phyloP scores from a whole-genome alignment of 1,139 yeast species.

The Zygosaccharomyces sapae region DNA sequence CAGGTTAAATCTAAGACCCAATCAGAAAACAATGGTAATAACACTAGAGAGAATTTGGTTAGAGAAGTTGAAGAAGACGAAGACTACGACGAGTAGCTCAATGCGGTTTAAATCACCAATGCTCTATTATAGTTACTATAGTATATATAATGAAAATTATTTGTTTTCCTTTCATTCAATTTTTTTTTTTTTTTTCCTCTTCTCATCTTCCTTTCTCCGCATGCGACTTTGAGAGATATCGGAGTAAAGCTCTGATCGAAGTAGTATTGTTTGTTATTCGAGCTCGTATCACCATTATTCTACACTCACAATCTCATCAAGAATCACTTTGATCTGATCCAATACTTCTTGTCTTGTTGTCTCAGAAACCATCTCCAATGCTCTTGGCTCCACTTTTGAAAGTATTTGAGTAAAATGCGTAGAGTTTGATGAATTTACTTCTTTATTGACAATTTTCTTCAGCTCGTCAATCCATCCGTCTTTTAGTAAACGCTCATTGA shows the following conservation, averaged over 20 bases:
- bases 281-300: no score
- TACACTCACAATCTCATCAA: conserved; percentile 45
- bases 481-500: conserved; percentile 63
- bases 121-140: background rate
- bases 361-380: conserved; percentile 63
- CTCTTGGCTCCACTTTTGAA: conserved; percentile 56
- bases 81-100: conserved; percentile 70
- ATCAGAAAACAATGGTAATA: conserved; percentile 34
- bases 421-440: conserved; percentile 37
- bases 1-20: conserved; percentile 23
- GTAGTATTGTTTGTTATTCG: background rate
- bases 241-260: no score
- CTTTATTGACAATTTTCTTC: conserved; percentile 50
- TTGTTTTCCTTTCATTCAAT: no score
- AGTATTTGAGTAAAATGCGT: conserved; percentile 54
- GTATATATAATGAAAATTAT: no score
- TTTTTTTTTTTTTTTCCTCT: background rate
- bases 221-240: no score
- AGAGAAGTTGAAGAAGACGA: conserved; percentile 80
- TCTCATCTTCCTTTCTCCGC: no score
- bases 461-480: conserved; percentile 87
- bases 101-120: background rate
- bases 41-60: conserved; percentile 56
- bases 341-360: conserved; percentile 58
- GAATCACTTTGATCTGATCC: conserved; percentile 54